Conservation (phyloP, 192 early-diverging fungal genomes). For the Coemansia sp. region DNA sequence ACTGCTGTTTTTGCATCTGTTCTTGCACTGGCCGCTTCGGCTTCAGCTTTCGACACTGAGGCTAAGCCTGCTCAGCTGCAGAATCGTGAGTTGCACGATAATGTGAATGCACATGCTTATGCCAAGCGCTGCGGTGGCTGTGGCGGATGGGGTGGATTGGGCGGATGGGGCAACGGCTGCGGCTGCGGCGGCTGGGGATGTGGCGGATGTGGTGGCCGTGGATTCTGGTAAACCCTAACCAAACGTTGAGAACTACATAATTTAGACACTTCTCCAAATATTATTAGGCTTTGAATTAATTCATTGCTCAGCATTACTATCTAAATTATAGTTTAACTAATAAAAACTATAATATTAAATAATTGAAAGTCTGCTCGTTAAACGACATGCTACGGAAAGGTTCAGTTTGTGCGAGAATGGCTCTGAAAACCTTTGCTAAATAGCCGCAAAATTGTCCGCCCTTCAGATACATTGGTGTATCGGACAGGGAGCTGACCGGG, state of each 20-base stretch:
- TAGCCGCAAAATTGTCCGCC: too few relatives aligned
- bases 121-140: slow-evolving; percentile 7
- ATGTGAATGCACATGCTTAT: not conserved
- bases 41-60: not conserved
- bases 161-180: not conserved
- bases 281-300: not conserved
- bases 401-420: too few relatives aligned
- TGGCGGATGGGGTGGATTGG: not conserved
- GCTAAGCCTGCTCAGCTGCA: not conserved
- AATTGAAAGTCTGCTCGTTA: too few relatives aligned
- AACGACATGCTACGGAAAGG: too few relatives aligned
- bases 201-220: not conserved
- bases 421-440: too few relatives aligned
- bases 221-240: not conserved
- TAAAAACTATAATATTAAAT: too few relatives aligned
- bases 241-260: not conserved
- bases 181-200: slow-evolving; percentile 8
- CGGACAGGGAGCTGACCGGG: too few relatives aligned
- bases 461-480: too few relatives aligned
- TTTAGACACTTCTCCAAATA: not conserved
- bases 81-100: not conserved
- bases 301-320: not conserved
- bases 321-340: too few relatives aligned
- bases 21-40: not conserved
- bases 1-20: not conserved